Evolutionary conservation across 2,329 filamentous ascomycete species (phyloP), one percentile per base, ranked within the genome.

Genomic region (Hypoxylon sp.): DNA sequence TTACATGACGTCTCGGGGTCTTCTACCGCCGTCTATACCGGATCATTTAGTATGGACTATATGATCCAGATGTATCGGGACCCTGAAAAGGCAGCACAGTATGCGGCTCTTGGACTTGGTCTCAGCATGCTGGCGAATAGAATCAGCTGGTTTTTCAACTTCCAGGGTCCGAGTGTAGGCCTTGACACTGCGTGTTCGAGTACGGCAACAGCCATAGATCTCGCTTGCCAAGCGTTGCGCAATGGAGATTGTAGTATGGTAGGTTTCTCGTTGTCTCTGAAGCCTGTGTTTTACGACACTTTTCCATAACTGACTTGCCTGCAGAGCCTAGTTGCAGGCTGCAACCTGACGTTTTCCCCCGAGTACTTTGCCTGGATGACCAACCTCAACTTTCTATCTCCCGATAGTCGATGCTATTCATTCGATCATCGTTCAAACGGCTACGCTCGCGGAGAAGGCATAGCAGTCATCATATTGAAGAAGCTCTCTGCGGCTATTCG

Each of bases 371-470:
- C 29, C n/a, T 40, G 23, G 20, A 10, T 60, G 35, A 55, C 46
- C 6, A 69, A 71, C 38, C 48, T 69, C 15, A 50, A 58, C 15
- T 71, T 71, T 33, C 54, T 73, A 0, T 70, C 68, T 3, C 63
- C 63, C 0, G 67, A 71, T 47, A 65, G 72, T 2, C 59, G 52
- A 20, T 77, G 65, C 15, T 67, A 69, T 20, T 64, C 62, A 3
- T 79, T 74, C 46, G 79, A 81, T 49, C 57, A 69, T 2, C 60
- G 67, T 9, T 80, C 76, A 1, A 72, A 79, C 55, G 83, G 82
- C 0, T 85, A 83, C 59, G 77, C 72, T 0, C 72, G 80, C 9
- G 81, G 79, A 1, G 81, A 84, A 56, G 81, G 80, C 2, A 65
- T 77, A 1, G 76, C 69, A 0, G 71, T 75, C 1, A 29, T 83